Evolutionary conservation across 2,329 filamentous ascomycete genomes (phyloP).

Genomic region (Colletotrichum salicis): DNA sequence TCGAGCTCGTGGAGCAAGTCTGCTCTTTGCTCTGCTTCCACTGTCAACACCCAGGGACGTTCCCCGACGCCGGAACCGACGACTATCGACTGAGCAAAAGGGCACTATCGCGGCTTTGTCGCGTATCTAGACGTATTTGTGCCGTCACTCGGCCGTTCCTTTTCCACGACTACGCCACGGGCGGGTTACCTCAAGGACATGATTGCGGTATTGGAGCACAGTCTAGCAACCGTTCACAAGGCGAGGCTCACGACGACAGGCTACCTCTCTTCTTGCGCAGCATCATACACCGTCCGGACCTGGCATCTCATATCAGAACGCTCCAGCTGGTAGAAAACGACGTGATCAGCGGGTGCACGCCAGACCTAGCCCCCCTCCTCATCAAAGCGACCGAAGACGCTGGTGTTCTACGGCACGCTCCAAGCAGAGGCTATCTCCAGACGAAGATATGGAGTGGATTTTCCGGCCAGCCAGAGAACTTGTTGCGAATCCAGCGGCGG

Average conservation of each 20-base stretch:
- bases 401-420: not conserved
- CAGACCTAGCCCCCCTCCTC: not conserved
- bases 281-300: slow-evolving; percentile 9
- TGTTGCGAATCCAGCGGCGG: slow-evolving; percentile 4
- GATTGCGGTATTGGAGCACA: not conserved
- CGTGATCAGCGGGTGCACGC: slow-evolving; percentile 6
- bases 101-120: slow-evolving; percentile 6
- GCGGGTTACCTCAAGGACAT: not conserved
- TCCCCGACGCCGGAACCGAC: not conserved
- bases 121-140: slow-evolving; percentile 17
- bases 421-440: not conserved
- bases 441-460: not conserved
- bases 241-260: not conserved
- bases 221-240: not conserved
- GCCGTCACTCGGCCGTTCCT: slow-evolving; percentile 27
- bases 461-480: not conserved
- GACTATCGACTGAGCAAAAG: not conserved
- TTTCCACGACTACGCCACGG: slow-evolving; percentile 17
- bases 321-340: slow-evolving; percentile 24
- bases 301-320: slow-evolving; percentile 1
- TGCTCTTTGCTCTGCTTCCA: slow-evolving; percentile 19
- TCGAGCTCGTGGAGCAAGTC: slow-evolving; percentile 25
- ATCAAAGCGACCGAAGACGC: not conserved
- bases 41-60: not conserved
- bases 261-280: slow-evolving; percentile 9